Evolutionary conservation across 1,284 basidiomycete species (phyloP).

Genomic region (Malassezia nana): DNA sequence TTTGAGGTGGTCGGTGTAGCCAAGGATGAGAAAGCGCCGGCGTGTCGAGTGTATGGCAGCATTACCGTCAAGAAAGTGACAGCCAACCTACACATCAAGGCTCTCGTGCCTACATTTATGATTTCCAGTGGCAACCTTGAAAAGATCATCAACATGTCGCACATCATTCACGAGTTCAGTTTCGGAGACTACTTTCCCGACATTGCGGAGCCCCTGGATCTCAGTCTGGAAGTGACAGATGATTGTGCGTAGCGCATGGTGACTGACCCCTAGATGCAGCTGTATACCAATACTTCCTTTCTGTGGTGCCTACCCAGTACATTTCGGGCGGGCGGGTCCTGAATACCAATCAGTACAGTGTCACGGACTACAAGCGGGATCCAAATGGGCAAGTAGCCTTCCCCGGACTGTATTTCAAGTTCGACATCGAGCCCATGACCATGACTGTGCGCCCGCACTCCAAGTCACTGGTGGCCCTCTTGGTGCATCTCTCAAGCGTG

Average conservation of each 20-base stretch:
- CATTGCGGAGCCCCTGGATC: constrained; percentile 82
- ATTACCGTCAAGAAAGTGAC: constrained; percentile 82
- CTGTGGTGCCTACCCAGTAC: constrained; percentile 88
- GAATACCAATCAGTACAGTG: constrained; percentile 86
- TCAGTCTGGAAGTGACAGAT: constrained; percentile 62
- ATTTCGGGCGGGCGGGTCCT: constrained; percentile 48
- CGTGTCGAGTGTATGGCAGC: constrained; percentile 76
- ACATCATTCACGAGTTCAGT: constrained; percentile 90
- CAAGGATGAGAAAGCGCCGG: constrained; percentile 50
- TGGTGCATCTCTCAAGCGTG: constrained; percentile 61
- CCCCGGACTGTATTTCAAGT: constrained; percentile 56
- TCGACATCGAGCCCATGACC: constrained; percentile 81
- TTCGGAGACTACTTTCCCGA: constrained; percentile 94
- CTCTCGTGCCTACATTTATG: constrained; percentile 49
- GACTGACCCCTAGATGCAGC: background rate
- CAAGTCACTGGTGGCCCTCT: constrained; percentile 65
- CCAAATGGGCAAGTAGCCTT: constrained; percentile 69
- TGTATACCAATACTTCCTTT: constrained; percentile 81
- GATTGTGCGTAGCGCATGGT: constrained; percentile 57
- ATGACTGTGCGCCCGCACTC: constrained; percentile 79
- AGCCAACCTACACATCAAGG: constrained; percentile 56
- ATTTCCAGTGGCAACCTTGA: constrained; percentile 59
- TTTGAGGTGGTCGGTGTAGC: constrained; percentile 44
- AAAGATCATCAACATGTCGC: constrained; percentile 62
- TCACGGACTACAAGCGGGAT: constrained; percentile 77